Evolutionary conservation across 2,329 filamentous ascomycete genomes (phyloP).

Genomic region (Colletotrichum shisoi): DNA sequence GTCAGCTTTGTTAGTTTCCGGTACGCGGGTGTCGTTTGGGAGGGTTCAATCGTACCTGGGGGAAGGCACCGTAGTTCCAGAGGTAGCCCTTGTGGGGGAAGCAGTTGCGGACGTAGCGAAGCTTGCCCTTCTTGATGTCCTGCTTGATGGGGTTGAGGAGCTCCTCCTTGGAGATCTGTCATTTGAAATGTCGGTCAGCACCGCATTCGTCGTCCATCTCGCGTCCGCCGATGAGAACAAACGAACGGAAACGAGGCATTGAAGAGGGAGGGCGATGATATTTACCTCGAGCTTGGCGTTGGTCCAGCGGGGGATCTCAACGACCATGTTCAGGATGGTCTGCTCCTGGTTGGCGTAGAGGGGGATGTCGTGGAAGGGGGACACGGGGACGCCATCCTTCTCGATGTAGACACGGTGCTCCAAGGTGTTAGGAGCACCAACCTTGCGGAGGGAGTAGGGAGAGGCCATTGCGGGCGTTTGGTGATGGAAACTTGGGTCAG

Average conservation of each 20-base stretch:
- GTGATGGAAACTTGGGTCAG: slow-evolving; percentile 40
- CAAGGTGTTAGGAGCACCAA: slow-evolving; percentile 88
- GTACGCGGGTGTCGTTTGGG: neutral
- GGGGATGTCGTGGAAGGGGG: slow-evolving; percentile 97
- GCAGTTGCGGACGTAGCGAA: slow-evolving; percentile 99
- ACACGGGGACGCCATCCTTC: slow-evolving; percentile 93
- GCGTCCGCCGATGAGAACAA: slow-evolving; percentile 1
- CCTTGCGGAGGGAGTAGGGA: slow-evolving; percentile 81
- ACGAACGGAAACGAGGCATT: slow-evolving; percentile 13
- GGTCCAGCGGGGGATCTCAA: slow-evolving; percentile 99
- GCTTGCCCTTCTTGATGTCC: slow-evolving; percentile 99
- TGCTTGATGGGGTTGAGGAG: slow-evolving; percentile 99
- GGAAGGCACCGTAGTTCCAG: slow-evolving; percentile 99
- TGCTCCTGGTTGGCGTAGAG: slow-evolving; percentile 97
- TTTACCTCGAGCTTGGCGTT: slow-evolving; percentile 98
- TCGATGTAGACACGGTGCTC: slow-evolving; percentile 98
- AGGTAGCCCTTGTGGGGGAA: slow-evolving; percentile 99
- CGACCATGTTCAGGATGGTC: slow-evolving; percentile 97
- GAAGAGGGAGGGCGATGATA: slow-evolving; percentile 41
- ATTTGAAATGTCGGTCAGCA: slow-evolving; percentile 35
- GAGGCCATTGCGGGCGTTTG: slow-evolving; percentile 63
- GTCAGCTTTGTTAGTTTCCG: slow-evolving; percentile 3
- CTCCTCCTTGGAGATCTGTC: slow-evolving; percentile 97
- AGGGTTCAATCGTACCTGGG: slow-evolving; percentile 70
- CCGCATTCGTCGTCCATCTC: neutral